phyloP scores from a whole-genome alignment of 2,329 filamentous ascomycete genomes.

The Microcyclosporella mali region DNA sequence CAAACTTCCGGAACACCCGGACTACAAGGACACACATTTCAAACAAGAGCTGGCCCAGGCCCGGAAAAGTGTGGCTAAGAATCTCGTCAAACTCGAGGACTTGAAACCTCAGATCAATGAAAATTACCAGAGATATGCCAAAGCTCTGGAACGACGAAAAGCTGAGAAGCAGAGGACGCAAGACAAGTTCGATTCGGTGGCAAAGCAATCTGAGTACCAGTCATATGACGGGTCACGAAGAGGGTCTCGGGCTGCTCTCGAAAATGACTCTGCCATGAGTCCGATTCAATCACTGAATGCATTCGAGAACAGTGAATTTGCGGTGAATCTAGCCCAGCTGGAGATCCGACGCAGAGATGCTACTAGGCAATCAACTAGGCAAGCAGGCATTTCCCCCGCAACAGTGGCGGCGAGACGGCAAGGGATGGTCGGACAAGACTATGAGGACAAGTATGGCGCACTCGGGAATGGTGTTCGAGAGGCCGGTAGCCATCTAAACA shows the following conservation, averaged over 20 bases:
- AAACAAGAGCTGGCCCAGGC: constrained; percentile 49
- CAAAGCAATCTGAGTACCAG: constrained; percentile 1
- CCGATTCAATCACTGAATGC: constrained; percentile 51
- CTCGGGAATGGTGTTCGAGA: constrained; percentile 22
- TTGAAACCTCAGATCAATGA: constrained; percentile 73
- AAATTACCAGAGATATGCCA: constrained; percentile 62
- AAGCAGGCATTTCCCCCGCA: constrained; percentile 50
- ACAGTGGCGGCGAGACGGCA: constrained; percentile 25
- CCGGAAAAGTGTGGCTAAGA: constrained; percentile 56
- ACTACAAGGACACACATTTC: constrained; percentile 60
- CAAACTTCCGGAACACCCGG: constrained; percentile 68
- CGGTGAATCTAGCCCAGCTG: constrained; percentile 66
- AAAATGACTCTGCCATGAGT: constrained; percentile 7
- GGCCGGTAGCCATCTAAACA: constrained; percentile 19
- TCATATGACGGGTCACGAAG: constrained; percentile 13
- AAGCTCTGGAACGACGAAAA: constrained; percentile 41
- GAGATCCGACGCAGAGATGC: constrained; percentile 65
- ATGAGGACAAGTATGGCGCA: constrained; percentile 9
- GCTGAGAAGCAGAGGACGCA: constrained; percentile 23
- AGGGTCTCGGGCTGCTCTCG: constrained; percentile 12
- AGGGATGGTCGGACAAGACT: constrained; percentile 23
- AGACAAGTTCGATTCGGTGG: constrained; percentile 14
- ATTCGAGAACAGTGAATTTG: constrained; percentile 65
- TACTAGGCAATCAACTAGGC: constrained; percentile 43
- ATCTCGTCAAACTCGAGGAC: constrained; percentile 65